A percentile compares a stretch with the other conserved stretches of the same genome.
Conservation (phyloP, 2,329 filamentous ascomycete genomes). For the Fusarium mangiferae region DNA sequence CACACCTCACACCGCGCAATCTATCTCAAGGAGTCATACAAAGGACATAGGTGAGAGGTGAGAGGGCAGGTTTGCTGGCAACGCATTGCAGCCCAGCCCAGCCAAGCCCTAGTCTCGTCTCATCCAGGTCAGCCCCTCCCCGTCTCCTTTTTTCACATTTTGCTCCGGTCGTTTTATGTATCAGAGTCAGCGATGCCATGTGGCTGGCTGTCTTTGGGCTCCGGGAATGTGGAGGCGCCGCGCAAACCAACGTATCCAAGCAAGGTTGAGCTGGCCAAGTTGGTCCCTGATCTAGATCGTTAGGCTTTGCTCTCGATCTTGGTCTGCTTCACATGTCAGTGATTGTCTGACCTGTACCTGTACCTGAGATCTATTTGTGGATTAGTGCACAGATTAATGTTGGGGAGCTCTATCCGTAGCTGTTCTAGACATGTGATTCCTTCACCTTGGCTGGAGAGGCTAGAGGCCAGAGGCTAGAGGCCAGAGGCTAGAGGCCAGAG, state of each 20-base stretch:
- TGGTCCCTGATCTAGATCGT: slow-evolving; percentile 33
- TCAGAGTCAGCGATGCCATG: slow-evolving; percentile 23
- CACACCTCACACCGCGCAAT: slow-evolving; percentile 27
- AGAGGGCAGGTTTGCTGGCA: slow-evolving; percentile 28
- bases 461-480: not conserved
- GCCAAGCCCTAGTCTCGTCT: slow-evolving; percentile 10
- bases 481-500: not conserved
- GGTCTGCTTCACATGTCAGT: slow-evolving; percentile 36
- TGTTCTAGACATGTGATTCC: slow-evolving; percentile 21
- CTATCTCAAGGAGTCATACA: not conserved
- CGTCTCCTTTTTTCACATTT: slow-evolving; percentile 13
- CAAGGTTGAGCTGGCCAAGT: not conserved
- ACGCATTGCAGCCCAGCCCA: slow-evolving; percentile 34
- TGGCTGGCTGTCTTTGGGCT: slow-evolving; percentile 32
- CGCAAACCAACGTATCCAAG: slow-evolving; percentile 8
- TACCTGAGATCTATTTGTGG: slow-evolving; percentile 31
- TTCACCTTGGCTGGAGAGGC: not conserved
- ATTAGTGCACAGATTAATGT: not conserved
- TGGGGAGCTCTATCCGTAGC: slow-evolving; percentile 4
- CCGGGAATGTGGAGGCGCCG: slow-evolving; percentile 29
- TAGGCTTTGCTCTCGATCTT: slow-evolving; percentile 23
- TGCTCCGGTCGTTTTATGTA: slow-evolving; percentile 5
- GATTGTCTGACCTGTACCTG: slow-evolving; percentile 14
- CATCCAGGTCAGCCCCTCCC: slow-evolving; percentile 10
- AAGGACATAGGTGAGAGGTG: not conserved